Percentiles rank a stretch among this genome's conserved stretches.
Conservation (phyloP, 2,329 filamentous ascomycete species). For the Clonostachys chloroleuca region DNA sequence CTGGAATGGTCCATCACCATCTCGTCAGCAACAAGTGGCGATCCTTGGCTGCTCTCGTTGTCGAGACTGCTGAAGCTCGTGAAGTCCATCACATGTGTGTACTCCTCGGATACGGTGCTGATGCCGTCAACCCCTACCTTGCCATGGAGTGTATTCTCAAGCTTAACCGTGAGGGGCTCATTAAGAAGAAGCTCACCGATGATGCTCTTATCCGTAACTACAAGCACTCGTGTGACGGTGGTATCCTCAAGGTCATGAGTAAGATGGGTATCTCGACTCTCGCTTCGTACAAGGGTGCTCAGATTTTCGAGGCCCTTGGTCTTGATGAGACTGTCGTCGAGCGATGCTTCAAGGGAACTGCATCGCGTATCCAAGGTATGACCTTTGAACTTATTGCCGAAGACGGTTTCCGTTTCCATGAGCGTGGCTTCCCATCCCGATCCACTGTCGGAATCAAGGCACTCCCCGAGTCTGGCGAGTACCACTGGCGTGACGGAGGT, state of each 20-base stretch:
- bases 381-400: slow-evolving; percentile 92
- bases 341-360: slow-evolving; percentile 90
- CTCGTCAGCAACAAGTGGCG: slow-evolving; percentile 95
- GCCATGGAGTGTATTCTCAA: slow-evolving; percentile 96
- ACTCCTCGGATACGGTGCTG: slow-evolving; percentile 90
- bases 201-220: slow-evolving; percentile 90
- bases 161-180: slow-evolving; percentile 88
- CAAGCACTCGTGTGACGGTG: slow-evolving; percentile 93
- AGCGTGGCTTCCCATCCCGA: slow-evolving; percentile 83
- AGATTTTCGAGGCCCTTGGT: slow-evolving; percentile 95
- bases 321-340: slow-evolving; percentile 90
- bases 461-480: slow-evolving; percentile 89
- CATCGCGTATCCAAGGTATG: slow-evolving; percentile 88
- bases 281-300: slow-evolving; percentile 94
- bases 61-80: slow-evolving; percentile 92
- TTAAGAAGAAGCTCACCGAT: slow-evolving; percentile 81
- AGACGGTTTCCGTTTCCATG: slow-evolving; percentile 91
- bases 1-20: slow-evolving; percentile 92
- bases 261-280: slow-evolving; percentile 99
- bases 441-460: slow-evolving; percentile 73
- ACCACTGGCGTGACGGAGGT: slow-evolving; percentile 96
- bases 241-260: slow-evolving; percentile 97
- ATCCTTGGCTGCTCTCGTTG: slow-evolving; percentile 78
- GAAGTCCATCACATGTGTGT: slow-evolving; percentile 99
- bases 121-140: slow-evolving; percentile 91